Evolutionary conservation across 257 asterid genomes (phyloP).

Genomic region (Parsonsia alboflavescens): DNA sequence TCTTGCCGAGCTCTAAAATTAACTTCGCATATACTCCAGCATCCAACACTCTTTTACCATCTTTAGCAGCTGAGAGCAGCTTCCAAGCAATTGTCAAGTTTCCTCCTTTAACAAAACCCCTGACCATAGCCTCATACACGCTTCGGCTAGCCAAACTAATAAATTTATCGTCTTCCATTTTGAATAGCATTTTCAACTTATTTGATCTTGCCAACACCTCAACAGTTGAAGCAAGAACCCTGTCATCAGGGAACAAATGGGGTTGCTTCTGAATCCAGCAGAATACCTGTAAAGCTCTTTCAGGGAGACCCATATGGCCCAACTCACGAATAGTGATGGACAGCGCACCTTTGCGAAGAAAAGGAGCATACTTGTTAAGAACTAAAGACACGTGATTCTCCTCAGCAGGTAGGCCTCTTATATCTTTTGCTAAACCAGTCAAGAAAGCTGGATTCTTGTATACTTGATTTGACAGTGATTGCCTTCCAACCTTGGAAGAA

Average conservation of each 20-base stretch:
- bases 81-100: constrained; percentile 53
- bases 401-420: constrained; percentile 48
- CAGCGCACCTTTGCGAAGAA: constrained; percentile 74
- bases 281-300: constrained; percentile 58
- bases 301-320: constrained; percentile 74
- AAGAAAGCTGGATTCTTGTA: constrained; percentile 77
- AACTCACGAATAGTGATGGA: constrained; percentile 68
- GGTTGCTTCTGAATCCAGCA: constrained; percentile 71
- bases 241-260: constrained; percentile 74
- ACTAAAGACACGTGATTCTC: constrained; percentile 51
- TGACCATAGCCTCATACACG: constrained; percentile 68
- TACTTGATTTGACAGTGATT: constrained; percentile 48
- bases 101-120: constrained; percentile 69
- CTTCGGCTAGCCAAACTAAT: constrained; percentile 46
- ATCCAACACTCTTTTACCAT: constrained; percentile 44
- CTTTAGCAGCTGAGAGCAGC: constrained; percentile 53
- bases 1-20: constrained; percentile 56
- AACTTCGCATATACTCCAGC: constrained; percentile 60
- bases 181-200: constrained; percentile 59
- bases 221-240: constrained; percentile 73
- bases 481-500: constrained; percentile 24
- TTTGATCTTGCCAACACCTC: constrained; percentile 67
- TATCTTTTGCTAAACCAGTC: constrained; percentile 68
- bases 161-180: constrained; percentile 38
- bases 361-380: constrained; percentile 52